These are phyloP conservation scores for Tolypocladium amazonense DNA, from an alignment of 2,329 filamentous ascomycete genomes.

Conservation along the genomic window DNA sequence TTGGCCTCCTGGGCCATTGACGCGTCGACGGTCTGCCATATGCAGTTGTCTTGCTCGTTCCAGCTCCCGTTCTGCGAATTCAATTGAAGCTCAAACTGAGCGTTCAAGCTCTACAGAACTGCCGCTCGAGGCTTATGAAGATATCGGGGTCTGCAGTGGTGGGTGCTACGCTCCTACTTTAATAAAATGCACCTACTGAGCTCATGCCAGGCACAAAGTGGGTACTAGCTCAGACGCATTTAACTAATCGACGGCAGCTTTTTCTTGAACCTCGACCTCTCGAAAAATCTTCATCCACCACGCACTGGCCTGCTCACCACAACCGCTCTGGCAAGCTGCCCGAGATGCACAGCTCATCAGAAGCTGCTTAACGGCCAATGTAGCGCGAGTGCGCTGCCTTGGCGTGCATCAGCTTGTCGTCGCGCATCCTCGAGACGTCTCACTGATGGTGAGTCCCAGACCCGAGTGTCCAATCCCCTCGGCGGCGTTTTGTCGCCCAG, in stretches of 20 bases:
- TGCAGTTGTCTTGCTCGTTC: not conserved
- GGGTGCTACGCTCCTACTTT: not conserved
- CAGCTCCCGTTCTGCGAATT: not conserved
- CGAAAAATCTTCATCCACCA: not conserved
- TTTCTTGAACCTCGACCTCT: not conserved
- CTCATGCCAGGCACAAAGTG: not conserved
- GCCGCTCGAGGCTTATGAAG: not conserved
- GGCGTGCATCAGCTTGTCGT: not conserved
- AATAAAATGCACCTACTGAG: not conserved
- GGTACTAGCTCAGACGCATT: not conserved
- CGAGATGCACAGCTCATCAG: not conserved
- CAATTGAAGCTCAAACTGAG: not conserved
- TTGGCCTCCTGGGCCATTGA: slow-evolving; percentile 75
- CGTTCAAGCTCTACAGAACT: not conserved
- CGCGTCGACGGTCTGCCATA: slow-evolving; percentile 78
- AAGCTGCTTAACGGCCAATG: not conserved
- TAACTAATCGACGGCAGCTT: not conserved
- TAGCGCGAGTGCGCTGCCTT: not conserved
- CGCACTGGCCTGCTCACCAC: not conserved
- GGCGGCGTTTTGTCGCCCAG: not conserved
- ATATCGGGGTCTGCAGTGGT: not conserved
- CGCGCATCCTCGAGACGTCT: not conserved
- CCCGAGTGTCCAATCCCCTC: not conserved
- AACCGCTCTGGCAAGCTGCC: not conserved
- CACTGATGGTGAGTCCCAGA: not conserved